Conservation (phyloP, 1,284 basidiomycete genomes). For the Melampsora medusae region DNA sequence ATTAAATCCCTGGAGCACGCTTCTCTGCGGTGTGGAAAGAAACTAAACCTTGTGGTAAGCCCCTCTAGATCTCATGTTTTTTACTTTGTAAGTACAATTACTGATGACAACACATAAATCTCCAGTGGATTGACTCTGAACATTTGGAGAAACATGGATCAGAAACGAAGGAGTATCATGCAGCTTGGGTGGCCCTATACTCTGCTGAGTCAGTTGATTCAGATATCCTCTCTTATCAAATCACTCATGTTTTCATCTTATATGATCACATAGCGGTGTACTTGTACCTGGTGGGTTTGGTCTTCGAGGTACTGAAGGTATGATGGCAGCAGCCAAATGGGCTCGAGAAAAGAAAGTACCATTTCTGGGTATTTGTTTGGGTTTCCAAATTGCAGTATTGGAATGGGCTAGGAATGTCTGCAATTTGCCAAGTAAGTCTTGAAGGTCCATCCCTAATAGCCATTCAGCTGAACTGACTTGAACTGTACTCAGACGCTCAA, state of each 20-base stretch:
- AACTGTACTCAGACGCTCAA: slow-evolving; percentile 66
- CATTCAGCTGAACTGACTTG: not conserved
- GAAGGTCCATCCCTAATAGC: slow-evolving; percentile 25
- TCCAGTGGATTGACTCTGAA: slow-evolving; percentile 93
- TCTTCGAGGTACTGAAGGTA: slow-evolving; percentile 87
- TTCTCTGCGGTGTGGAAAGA: slow-evolving; percentile 82
- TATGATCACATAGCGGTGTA: slow-evolving; percentile 67
- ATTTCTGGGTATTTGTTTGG: slow-evolving; percentile 94
- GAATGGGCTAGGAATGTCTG: slow-evolving; percentile 90
- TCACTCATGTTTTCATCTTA: slow-evolving; percentile 17
- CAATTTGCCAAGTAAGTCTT: slow-evolving; percentile 64
- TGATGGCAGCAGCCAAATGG: slow-evolving; percentile 95
- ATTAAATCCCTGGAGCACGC: slow-evolving; percentile 96
- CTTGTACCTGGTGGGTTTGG: slow-evolving; percentile 96
- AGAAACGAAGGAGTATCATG: slow-evolving; percentile 85
- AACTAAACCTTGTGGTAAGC: slow-evolving; percentile 72
- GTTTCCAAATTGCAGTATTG: slow-evolving; percentile 94
- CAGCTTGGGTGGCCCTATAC: slow-evolving; percentile 90
- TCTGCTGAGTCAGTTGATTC: slow-evolving; percentile 67
- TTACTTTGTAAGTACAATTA: slow-evolving; percentile 27
- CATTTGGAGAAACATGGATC: slow-evolving; percentile 68
- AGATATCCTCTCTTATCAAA: not conserved
- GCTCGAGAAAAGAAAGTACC: slow-evolving; percentile 91
- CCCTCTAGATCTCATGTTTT: not conserved
- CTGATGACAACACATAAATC: slow-evolving; percentile 13